Conservation (phyloP, 768 basidiomycete genomes). For the Lactarius sp. region DNA sequence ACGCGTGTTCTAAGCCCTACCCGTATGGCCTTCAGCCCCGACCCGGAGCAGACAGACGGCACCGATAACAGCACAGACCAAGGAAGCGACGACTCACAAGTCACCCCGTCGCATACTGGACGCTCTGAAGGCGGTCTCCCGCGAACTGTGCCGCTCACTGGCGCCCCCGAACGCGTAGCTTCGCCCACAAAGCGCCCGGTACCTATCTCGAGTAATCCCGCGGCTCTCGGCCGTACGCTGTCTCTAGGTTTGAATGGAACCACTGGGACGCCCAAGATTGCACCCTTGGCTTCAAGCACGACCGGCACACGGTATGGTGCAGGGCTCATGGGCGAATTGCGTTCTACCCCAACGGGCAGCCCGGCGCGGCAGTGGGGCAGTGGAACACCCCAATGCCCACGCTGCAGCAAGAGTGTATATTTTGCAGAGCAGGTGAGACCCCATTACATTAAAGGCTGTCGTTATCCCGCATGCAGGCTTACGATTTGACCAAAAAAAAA, state of each 20-base stretch:
- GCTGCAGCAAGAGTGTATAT: slow-evolving; percentile 72
- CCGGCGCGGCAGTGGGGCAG: slow-evolving; percentile 43
- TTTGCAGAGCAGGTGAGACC: slow-evolving; percentile 71
- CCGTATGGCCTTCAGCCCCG: slow-evolving; percentile 14
- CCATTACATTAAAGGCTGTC: no score
- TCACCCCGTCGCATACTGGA: slow-evolving; percentile 42
- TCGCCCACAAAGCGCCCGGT: slow-evolving; percentile 7
- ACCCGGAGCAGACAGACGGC: slow-evolving; percentile 5
- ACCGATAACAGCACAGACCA: slow-evolving; percentile 21
- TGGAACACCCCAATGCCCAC: slow-evolving; percentile 59
- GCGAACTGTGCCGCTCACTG: slow-evolving; percentile 43
- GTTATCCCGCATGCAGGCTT: background rate
- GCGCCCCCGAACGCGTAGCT: slow-evolving; percentile 25
- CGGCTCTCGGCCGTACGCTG: slow-evolving; percentile 16
- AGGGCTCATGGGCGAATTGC: slow-evolving; percentile 39
- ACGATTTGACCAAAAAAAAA: background rate
- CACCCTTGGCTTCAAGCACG: slow-evolving; percentile 38
- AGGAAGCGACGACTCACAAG: slow-evolving; percentile 30
- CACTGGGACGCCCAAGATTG: background rate
- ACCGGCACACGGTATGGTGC: slow-evolving; percentile 68
- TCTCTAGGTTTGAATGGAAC: slow-evolving; percentile 6
- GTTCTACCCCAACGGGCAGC: slow-evolving; percentile 30
- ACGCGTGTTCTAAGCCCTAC: slow-evolving; percentile 40
- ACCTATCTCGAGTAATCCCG: background rate
- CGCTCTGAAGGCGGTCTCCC: slow-evolving; percentile 46